phyloP scores from a whole-genome alignment of 1,284 basidiomycete species.

The Ustilago sp. region DNA sequence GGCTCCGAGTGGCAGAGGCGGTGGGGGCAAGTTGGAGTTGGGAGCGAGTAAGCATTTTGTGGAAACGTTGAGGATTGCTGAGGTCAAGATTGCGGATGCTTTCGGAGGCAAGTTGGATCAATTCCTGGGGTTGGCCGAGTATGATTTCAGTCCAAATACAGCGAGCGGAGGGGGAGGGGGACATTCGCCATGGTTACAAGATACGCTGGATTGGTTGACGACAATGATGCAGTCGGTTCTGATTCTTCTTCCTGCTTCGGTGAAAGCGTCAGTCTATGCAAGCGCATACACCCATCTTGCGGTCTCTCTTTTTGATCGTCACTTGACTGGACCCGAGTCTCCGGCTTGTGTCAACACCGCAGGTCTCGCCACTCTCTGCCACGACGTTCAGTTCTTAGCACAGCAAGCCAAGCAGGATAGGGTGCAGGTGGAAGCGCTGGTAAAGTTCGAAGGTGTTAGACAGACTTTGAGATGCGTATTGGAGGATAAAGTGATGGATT shows the following conservation, averaged over 20 bases:
- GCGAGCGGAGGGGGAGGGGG: neutral
- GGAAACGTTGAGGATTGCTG: constrained; percentile 78
- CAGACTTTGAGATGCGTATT: constrained; percentile 73
- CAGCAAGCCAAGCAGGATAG: constrained; percentile 36
- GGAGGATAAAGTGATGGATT: constrained; percentile 84
- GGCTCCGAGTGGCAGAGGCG: constrained; percentile 79
- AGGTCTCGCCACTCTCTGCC: constrained; percentile 25
- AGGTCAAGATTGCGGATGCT: constrained; percentile 82
- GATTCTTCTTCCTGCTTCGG: constrained; percentile 78
- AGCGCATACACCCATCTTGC: constrained; percentile 87
- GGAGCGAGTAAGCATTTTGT: constrained; percentile 79
- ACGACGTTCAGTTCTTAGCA: constrained; percentile 54
- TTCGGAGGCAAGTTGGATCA: constrained; percentile 95
- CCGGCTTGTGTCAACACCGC: constrained; percentile 13
- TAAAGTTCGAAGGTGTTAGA: neutral
- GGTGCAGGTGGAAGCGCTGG: neutral
- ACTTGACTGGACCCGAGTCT: constrained; percentile 41
- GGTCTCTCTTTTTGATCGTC: constrained; percentile 81
- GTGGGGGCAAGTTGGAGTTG: constrained; percentile 77
- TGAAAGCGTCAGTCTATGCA: constrained; percentile 88
- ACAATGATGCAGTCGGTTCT: constrained; percentile 94
- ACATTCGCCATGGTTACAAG: constrained; percentile 92
- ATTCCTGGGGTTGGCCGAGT: constrained; percentile 93
- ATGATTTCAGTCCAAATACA: constrained; percentile 83
- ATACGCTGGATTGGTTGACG: constrained; percentile 94